Percentiles rank a stretch among this genome's conserved stretches.
Evolutionary conservation across 306 rosid genomes (phyloP).

Genomic region (cucumber (Cucumis sativus)): Cucumber_9930_V3 NC_026657.2:21208001-21208500

Average conservation of each 20-base stretch:
- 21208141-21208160: conserved; percentile 1
- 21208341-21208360: background rate
- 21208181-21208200: conserved; percentile 82
- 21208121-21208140: conserved; percentile 5
- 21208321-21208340: background rate
- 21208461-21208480: background rate
- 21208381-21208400: background rate
- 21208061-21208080: conserved; percentile 56
- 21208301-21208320: conserved; percentile 3
- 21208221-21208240: conserved; percentile 20
- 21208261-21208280: conserved; percentile 83
- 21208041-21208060: conserved; percentile 88
- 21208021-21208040: conserved; percentile 96
- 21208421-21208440: background rate
- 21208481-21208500: background rate
- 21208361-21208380: background rate
- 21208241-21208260: conserved; percentile 64
- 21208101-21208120: conserved; percentile 17
- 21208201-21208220: conserved; percentile 30
- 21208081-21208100: conserved; percentile 63
- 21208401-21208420: background rate
- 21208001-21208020: conserved; percentile 78
- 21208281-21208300: conserved; percentile 53
- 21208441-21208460: background rate
- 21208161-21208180: conserved; percentile 43